These are phyloP conservation scores for Candida maesae DNA, from an alignment of 805 yeast genomes.

Conservation along the genomic window DNA sequence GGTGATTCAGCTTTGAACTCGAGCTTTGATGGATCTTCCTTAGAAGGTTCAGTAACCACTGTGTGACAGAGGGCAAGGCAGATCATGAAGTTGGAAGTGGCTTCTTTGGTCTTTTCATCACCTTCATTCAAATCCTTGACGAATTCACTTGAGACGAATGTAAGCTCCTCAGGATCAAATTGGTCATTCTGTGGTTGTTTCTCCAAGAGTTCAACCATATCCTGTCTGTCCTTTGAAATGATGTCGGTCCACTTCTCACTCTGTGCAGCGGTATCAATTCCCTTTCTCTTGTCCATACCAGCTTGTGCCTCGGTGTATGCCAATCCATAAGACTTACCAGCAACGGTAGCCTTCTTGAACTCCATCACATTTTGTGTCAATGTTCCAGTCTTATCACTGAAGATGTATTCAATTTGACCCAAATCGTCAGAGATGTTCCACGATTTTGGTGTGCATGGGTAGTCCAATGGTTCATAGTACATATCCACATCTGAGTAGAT, in stretches of 20 bases:
- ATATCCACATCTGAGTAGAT: constrained; percentile 70
- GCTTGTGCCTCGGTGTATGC: constrained; percentile 83
- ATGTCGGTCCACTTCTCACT: constrained; percentile 44
- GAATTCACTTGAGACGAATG: constrained; percentile 65
- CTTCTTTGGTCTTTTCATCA: constrained; percentile 50
- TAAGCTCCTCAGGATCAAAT: constrained; percentile 52
- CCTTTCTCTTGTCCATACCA: constrained; percentile 72
- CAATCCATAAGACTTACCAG: constrained; percentile 67
- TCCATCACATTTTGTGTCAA: constrained; percentile 83
- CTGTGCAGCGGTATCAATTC: constrained; percentile 64
- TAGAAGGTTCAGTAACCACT: constrained; percentile 67
- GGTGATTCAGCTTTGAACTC: constrained; percentile 79
- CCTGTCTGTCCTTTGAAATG: constrained; percentile 50
- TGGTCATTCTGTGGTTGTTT: constrained; percentile 35
- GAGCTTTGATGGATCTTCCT: constrained; percentile 49
- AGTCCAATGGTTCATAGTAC: constrained; percentile 67
- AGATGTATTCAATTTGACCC: constrained; percentile 80
- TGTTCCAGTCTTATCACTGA: constrained; percentile 83
- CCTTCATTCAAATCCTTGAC: constrained; percentile 46
- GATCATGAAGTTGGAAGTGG: constrained; percentile 70
- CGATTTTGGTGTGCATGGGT: constrained; percentile 78
- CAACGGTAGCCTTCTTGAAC: constrained; percentile 73
- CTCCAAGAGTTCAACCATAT: constrained; percentile 48
- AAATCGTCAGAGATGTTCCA: constrained; percentile 85
- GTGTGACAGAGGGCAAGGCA: constrained; percentile 76